phyloP scores from a whole-genome alignment of 148 eudicot species.

The Cornus florida region DNA sequence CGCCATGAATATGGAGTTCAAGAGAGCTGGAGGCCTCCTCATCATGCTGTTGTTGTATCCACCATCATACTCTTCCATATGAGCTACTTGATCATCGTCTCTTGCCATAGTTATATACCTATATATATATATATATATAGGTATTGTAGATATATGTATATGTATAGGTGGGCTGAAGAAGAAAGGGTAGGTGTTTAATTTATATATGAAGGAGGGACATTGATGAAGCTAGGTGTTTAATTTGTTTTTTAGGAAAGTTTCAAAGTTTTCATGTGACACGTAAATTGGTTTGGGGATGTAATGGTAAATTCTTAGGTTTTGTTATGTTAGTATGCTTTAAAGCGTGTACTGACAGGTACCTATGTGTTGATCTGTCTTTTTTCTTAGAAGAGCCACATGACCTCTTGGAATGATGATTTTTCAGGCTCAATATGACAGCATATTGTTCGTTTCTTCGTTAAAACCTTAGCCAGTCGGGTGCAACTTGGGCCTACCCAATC shows the following conservation, averaged over 20 bases:
- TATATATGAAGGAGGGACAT: neutral
- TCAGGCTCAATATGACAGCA: too few relatives aligned
- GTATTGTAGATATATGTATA: neutral
- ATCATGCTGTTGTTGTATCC: neutral
- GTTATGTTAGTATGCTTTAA: neutral
- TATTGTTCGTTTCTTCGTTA: too few relatives aligned
- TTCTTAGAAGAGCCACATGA: neutral
- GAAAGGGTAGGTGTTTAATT: neutral
- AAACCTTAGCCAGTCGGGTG: too few relatives aligned
- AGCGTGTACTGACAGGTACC: neutral
- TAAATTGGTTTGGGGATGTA: neutral
- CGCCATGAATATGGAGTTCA: conserved; percentile 33
- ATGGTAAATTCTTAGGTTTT: neutral
- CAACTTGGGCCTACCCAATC: too few relatives aligned
- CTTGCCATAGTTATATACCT: conserved; percentile 1
- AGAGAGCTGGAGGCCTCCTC: conserved; percentile 15
- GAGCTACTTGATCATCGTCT: neutral
- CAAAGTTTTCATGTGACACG: neutral
- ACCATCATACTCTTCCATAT: neutral
- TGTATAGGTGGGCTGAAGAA: neutral
- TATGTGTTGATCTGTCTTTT: neutral
- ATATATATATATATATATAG: too few relatives aligned
- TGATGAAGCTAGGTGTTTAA: neutral
- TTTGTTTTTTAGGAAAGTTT: neutral
- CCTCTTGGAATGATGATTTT: neutral